A percentile compares a stretch with the other conserved stretches of the same genome.
phyloP scores from a whole-genome alignment of 148 eudicot genomes.

The Vaccinium myrtillus region DNA sequence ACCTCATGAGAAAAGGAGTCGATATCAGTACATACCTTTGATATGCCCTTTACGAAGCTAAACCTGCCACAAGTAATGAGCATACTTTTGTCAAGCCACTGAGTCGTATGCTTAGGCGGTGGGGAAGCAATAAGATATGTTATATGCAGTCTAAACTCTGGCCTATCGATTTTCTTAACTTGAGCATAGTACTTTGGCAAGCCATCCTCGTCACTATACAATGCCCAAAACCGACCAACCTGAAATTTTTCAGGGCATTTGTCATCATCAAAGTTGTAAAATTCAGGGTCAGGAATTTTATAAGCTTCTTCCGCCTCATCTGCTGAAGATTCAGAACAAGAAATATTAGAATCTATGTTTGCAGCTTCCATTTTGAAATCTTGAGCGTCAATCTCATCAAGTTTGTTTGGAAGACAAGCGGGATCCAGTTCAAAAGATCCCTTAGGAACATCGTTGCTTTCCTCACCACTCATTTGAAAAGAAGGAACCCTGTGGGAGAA shows the following conservation, averaged over 20 bases:
- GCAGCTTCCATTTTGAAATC: constrained; percentile 14
- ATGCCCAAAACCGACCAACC: constrained; percentile 60
- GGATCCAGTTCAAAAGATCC: constrained; percentile 83
- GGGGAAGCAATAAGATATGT: constrained; percentile 33
- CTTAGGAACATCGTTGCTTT: constrained; percentile 46
- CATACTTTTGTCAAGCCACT: constrained; percentile 37
- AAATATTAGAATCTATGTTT: neutral
- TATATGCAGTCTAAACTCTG: constrained; percentile 33
- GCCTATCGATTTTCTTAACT: constrained; percentile 31
- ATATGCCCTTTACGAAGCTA: constrained; percentile 18
- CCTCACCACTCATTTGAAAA: constrained; percentile 45
- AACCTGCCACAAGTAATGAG: constrained; percentile 47
- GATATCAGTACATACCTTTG: constrained; percentile 18
- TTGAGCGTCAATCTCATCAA: constrained; percentile 37
- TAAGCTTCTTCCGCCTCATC: constrained; percentile 13
- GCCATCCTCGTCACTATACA: constrained; percentile 58
- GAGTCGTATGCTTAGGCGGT: constrained; percentile 6
- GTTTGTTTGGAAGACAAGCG: constrained; percentile 50
- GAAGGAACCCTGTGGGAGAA: constrained; percentile 81
- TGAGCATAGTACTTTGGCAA: constrained; percentile 58
- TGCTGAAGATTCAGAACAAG: neutral
- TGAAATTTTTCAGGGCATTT: constrained; percentile 46
- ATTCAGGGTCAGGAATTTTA: constrained; percentile 46
- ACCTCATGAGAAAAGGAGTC: constrained; percentile 50
- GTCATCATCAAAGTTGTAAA: constrained; percentile 44